Conservation (phyloP, 225 moss, liverwort and hornwort species). For the Pseudoscleropodium purum region DNA sequence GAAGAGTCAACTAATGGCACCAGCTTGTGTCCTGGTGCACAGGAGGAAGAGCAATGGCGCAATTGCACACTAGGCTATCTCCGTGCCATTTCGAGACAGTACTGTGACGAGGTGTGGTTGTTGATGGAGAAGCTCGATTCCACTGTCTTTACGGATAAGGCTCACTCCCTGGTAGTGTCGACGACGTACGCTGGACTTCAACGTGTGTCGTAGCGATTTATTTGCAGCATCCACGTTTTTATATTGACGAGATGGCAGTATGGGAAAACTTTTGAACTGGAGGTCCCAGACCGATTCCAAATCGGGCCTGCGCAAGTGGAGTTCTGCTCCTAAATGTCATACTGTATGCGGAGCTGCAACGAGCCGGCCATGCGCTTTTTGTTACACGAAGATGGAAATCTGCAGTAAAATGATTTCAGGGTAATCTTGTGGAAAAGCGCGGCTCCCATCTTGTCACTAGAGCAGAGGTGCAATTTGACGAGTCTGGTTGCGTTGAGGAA, state of each 20-base stretch:
- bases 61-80: conserved; percentile 77
- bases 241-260: background rate
- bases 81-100: conserved; percentile 66
- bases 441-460: background rate
- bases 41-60: conserved; percentile 83
- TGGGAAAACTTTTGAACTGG: background rate
- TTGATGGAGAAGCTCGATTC: conserved; percentile 74
- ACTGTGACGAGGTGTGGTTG: conserved; percentile 85
- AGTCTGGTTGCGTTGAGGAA: background rate
- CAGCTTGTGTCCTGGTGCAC: conserved; percentile 5
- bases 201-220: conserved; percentile 35
- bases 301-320: background rate
- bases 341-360: background rate
- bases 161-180: conserved; percentile 53
- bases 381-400: background rate
- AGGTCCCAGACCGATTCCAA: background rate
- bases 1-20: conserved; percentile 1
- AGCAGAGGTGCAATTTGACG: background rate
- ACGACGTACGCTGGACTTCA: conserved; percentile 70
- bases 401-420: background rate
- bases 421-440: background rate
- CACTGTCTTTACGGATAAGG: conserved; percentile 54
- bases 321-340: background rate
- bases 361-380: background rate
- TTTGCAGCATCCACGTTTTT: background rate